Base-by-base conservation (phyloP, 2,329 filamentous ascomycete species). In the Diplocarpon rosae region DNA sequence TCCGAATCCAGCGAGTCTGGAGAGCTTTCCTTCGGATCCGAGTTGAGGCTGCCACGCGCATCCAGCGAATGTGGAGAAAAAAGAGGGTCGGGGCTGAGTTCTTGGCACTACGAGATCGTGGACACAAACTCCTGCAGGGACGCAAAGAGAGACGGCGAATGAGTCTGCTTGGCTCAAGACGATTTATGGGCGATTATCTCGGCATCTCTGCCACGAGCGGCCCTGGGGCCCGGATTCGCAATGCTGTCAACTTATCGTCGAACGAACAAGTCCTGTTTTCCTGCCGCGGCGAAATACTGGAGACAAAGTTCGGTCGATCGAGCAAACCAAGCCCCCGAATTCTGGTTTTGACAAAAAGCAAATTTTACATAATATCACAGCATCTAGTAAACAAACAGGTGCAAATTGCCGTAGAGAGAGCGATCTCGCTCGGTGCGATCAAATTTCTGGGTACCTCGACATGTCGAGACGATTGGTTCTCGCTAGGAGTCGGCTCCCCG, bases 1-100 rank as follows among this genome's bases (percentile, higher is more conserved):
- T 90, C 48, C 80, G 92, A 47, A 96, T 98, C 48, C 92, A 98
- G 67, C 78, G 92, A 55, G 92, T 94, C 60, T 98, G 92, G 92
- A 78, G 92, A 57, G 94, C 93, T 42, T 96, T 95, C 60, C 74
- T 96, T 33, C 81, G 90, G 5, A 96, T 96, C 65, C 79, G 92
- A 36, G 83, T 80, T 20, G 92, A 98, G 65, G 92, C 86, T 47
- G 92, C 92, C 6, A 95, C 83, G 12, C 79, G 92, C 29, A 96
- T 98, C 53, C 92, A 96, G 63, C 77, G 87, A 34, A 89, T 95
- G 69, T 98, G 89, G 89, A 78, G 90, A 58, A 89, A 92, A 66
- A 89, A 93, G 69, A 85, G 84, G 47, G 85, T 86, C 12, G 90
- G 90, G 34, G 81, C 88, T 36, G 89, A 95, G 63, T 94, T 88